Conservation (phyloP, 805 yeast species). For the Hanseniaspora valbyensis region DNA sequence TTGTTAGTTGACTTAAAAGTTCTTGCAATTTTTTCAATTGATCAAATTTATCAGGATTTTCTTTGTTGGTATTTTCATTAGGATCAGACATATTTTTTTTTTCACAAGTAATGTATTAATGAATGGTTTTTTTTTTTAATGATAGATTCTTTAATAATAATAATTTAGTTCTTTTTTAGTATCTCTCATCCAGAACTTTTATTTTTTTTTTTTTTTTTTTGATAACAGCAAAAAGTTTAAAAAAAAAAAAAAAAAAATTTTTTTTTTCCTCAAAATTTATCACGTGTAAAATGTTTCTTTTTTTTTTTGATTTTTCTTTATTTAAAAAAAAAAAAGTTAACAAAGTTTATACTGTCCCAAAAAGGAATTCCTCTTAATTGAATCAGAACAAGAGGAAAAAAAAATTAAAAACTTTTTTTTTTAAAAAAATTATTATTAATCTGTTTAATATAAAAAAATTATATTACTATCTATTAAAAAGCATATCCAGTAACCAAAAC, state of each 20-base stretch:
- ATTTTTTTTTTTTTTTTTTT: not conserved
- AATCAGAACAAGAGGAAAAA: not conserved
- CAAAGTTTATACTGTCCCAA: too few relatives aligned
- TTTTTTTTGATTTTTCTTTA: not conserved
- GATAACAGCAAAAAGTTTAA: too few relatives aligned
- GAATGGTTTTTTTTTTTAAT: not conserved
- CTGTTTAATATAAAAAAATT: too few relatives aligned
- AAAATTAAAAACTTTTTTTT: not conserved
- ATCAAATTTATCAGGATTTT: not conserved
- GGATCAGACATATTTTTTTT: not conserved
- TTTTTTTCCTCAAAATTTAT: not conserved
- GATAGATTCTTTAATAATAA: too few relatives aligned
- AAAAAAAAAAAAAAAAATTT: not conserved
- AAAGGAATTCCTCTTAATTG: not conserved
- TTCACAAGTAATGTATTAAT: not conserved
- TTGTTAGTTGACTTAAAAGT: slow-evolving; percentile 19
- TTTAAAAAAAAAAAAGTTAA: too few relatives aligned
- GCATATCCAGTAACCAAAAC: not conserved
- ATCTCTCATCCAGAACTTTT: too few relatives aligned
- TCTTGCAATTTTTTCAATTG: slow-evolving; percentile 8
- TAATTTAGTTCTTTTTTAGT: too few relatives aligned
- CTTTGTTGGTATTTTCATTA: not conserved
- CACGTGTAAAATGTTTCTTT: not conserved
- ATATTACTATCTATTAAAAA: not conserved
- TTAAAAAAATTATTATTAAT: too few relatives aligned